These are phyloP conservation scores for Dioscorea alata DNA, from an alignment of 106 monocot genomes.

Conservation along the genomic window DNA sequence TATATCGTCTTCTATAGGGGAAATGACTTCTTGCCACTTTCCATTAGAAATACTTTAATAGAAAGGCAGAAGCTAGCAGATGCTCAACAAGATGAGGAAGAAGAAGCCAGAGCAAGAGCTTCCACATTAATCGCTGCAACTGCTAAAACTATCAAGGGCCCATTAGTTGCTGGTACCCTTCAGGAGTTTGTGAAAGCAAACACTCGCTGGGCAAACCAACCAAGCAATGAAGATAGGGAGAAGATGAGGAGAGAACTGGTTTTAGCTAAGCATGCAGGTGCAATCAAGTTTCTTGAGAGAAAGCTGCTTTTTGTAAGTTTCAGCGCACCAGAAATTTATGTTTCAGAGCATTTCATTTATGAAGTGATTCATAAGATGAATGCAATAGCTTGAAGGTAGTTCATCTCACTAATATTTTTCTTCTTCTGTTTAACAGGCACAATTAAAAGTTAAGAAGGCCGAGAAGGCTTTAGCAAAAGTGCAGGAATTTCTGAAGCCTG, in stretches of 20 bases:
- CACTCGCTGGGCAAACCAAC: slow-evolving; percentile 51
- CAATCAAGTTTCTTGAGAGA: slow-evolving; percentile 57
- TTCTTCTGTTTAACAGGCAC: slow-evolving; percentile 40
- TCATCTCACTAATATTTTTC: background rate
- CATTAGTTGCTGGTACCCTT: slow-evolving; percentile 83
- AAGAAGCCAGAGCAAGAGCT: slow-evolving; percentile 63
- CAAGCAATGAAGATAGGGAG: slow-evolving; percentile 48
- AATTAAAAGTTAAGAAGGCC: slow-evolving; percentile 67
- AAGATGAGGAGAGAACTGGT: slow-evolving; percentile 43
- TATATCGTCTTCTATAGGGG: slow-evolving; percentile 93
- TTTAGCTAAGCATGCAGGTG: slow-evolving; percentile 65
- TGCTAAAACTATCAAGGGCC: slow-evolving; percentile 20
- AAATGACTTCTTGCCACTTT: slow-evolving; percentile 75
- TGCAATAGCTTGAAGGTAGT: background rate
- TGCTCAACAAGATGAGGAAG: slow-evolving; percentile 68
- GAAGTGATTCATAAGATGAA: background rate
- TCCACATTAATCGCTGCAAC: slow-evolving; percentile 28
- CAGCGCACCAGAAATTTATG: background rate
- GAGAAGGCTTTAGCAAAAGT: slow-evolving; percentile 86
- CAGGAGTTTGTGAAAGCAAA: slow-evolving; percentile 78
- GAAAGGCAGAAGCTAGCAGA: slow-evolving; percentile 55
- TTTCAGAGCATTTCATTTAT: background rate
- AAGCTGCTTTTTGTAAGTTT: slow-evolving; percentile 59
- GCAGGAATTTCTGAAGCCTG: slow-evolving; percentile 66
- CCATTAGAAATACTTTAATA: slow-evolving; percentile 39